phyloP scores from a whole-genome alignment of 495 filamentous ascomycete species.

The Aspergillus heteromorphus region DNA sequence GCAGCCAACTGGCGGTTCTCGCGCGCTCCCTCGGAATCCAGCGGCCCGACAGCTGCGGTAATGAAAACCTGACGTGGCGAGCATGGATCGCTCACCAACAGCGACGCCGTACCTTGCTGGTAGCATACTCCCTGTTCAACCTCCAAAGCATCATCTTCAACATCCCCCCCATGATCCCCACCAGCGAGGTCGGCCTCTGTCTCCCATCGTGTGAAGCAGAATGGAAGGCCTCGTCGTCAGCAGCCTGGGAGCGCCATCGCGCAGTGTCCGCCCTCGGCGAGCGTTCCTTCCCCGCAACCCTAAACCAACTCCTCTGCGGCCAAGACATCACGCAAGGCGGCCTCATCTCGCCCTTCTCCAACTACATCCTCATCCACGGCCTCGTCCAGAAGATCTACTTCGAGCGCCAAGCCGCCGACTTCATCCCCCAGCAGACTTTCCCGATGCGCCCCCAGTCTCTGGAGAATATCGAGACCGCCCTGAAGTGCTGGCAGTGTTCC shows the following conservation, averaged over 20 bases:
- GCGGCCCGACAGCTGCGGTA: not conserved
- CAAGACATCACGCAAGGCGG: not conserved
- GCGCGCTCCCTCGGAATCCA: not conserved
- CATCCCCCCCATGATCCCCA: constrained; percentile 27
- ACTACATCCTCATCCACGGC: constrained; percentile 31
- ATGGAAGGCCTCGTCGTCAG: constrained; percentile 11
- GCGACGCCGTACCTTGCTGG: constrained; percentile 21
- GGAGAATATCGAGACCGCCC: constrained; percentile 34
- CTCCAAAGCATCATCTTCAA: constrained; percentile 31
- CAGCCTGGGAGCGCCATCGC: constrained; percentile 2
- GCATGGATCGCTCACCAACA: constrained; percentile 23
- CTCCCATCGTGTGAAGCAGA: constrained; percentile 23
- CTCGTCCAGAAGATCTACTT: constrained; percentile 32
- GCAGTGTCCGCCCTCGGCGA: not conserved
- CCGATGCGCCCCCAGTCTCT: constrained; percentile 19
- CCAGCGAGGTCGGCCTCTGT: constrained; percentile 19
- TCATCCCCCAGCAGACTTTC: constrained; percentile 31
- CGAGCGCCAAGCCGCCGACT: constrained; percentile 5
- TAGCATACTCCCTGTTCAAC: constrained; percentile 27
- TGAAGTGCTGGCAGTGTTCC: constrained; percentile 20
- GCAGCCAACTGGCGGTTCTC: constrained; percentile 3
- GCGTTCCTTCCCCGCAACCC: not conserved
- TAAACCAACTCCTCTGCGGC: constrained; percentile 2
- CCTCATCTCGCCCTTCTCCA: constrained; percentile 11
- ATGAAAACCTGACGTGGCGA: constrained; percentile 13